Percentiles rank a stretch among this genome's conserved stretches.
phyloP scores from a whole-genome alignment of 257 asterid genomes.

The Henckelia pumila region DNA sequence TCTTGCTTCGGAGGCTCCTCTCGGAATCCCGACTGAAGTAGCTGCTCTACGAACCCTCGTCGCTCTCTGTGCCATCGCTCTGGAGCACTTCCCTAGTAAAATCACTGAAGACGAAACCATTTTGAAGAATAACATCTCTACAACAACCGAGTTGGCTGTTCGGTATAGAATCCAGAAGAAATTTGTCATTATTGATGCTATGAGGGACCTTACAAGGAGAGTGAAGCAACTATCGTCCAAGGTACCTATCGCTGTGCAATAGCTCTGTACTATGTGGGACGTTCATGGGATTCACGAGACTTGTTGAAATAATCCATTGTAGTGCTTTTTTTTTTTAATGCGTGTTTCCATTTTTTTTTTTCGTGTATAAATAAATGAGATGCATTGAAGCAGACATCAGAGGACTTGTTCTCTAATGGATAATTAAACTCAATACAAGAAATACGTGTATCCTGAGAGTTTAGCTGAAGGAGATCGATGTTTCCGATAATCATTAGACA shows the following conservation, averaged over 20 bases:
- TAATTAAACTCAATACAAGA: no score
- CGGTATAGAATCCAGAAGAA: constrained; percentile 76
- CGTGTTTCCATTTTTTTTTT: no score
- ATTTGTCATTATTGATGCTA: constrained; percentile 58
- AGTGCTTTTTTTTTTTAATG: no score
- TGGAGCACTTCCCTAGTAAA: constrained; percentile 78
- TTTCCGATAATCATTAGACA: no score
- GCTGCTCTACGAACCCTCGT: constrained; percentile 60
- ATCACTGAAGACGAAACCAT: constrained; percentile 82
- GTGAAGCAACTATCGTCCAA: constrained; percentile 47
- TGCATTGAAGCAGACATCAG: no score
- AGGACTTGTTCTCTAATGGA: no score
- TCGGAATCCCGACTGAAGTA: constrained; percentile 56
- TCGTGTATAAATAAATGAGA: no score
- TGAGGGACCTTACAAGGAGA: constrained; percentile 62
- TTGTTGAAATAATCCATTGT: not conserved
- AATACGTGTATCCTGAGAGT: no score
- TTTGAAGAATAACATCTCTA: constrained; percentile 43
- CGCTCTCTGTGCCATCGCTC: constrained; percentile 76
- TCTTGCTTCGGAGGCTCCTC: constrained; percentile 53
- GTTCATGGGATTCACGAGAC: not conserved
- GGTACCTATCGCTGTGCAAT: constrained; percentile 30
- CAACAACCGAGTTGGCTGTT: constrained; percentile 60
- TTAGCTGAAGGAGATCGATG: no score
- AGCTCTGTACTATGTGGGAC: constrained; percentile 8